Percentiles rank a stretch among this genome's conserved stretches.
These are phyloP conservation scores for Yarrowia galli DNA, from an alignment of 1,139 yeast species.

Conservation along the genomic window DNA sequence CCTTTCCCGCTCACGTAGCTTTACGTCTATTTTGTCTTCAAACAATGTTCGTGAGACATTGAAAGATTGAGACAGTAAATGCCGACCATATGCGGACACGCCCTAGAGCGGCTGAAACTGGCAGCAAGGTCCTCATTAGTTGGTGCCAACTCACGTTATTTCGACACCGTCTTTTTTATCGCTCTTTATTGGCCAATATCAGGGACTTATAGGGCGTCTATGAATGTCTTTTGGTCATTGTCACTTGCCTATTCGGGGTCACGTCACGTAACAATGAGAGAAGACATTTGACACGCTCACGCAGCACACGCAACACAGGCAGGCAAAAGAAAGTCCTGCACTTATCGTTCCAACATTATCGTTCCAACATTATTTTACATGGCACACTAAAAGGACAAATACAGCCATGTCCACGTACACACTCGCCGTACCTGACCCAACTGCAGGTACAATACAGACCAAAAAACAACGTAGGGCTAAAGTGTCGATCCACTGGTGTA, in stretches of 20 bases:
- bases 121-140: not conserved
- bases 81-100: not conserved
- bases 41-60: slow-evolving; percentile 6
- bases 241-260: not conserved
- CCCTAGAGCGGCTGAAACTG: slow-evolving; percentile 1
- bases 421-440: not conserved
- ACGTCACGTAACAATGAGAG: slow-evolving; percentile 3
- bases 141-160: not conserved
- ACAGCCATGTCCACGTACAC: not conserved
- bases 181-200: not conserved
- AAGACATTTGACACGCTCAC: slow-evolving; percentile 5
- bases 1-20: not conserved
- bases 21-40: slow-evolving; percentile 1
- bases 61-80: slow-evolving; percentile 2
- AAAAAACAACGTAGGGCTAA: not conserved
- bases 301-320: not conserved
- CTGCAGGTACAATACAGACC: slow-evolving; percentile 18
- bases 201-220: not conserved
- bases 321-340: not conserved
- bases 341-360: not conserved
- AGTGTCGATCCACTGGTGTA: not conserved
- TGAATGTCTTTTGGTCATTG: too few species aligned
- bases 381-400: not conserved
- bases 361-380: not conserved
- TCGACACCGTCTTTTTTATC: not conserved